phyloP scores from a whole-genome alignment of 306 rosid species.

The Fragaria iinumae region DNA sequence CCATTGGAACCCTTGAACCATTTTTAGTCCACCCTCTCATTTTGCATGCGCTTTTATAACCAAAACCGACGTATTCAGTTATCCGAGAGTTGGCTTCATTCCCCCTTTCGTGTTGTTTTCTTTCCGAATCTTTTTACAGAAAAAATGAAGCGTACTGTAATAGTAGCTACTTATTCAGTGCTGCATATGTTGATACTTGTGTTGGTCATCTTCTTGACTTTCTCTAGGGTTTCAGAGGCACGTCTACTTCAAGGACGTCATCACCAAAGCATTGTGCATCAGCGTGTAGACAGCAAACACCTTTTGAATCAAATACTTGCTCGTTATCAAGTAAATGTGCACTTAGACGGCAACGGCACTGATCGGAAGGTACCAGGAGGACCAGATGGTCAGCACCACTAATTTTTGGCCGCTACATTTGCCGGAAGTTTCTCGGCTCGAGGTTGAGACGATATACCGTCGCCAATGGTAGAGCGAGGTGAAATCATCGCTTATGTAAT shows the following conservation, averaged over 20 bases:
- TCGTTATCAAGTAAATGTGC: neutral
- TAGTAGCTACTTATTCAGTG: neutral
- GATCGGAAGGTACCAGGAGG: constrained; percentile 26
- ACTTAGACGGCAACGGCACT: neutral
- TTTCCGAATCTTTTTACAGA: no score
- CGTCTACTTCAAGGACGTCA: constrained; percentile 28
- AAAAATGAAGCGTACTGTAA: constrained; percentile 26
- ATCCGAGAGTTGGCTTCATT: neutral
- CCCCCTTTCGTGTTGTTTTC: neutral
- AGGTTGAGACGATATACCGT: neutral
- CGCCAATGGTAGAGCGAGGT: neutral
- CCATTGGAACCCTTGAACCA: constrained; percentile 7
- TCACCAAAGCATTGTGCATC: constrained; percentile 21
- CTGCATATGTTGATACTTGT: neutral
- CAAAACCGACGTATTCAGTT: neutral
- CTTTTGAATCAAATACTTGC: constrained; percentile 35
- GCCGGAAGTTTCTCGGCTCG: neutral
- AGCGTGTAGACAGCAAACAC: constrained; percentile 18
- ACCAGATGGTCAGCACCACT: constrained; percentile 34
- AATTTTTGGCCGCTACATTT: neutral
- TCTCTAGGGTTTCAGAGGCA: constrained; percentile 33
- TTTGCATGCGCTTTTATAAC: neutral
- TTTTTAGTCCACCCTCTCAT: neutral
- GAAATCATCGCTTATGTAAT: neutral
- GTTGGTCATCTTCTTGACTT: constrained; percentile 23